Percentiles rank a stretch among this genome's conserved stretches.
Conservation (phyloP, 208 protist species). For the Leishmania braziliensis region DNA sequence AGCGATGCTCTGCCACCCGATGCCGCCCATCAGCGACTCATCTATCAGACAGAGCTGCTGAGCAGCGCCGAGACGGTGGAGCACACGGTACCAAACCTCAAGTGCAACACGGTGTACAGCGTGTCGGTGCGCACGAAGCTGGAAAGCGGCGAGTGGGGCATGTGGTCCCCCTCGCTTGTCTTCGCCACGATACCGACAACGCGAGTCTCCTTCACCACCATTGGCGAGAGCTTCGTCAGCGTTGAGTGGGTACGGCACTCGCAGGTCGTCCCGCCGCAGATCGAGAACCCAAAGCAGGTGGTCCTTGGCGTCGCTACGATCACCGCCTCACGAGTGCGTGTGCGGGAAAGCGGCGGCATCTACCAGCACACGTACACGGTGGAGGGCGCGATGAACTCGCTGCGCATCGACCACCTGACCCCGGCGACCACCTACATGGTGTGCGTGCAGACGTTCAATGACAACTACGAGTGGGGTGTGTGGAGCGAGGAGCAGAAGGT, state of each 20-base stretch:
- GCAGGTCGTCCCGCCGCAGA: conserved; percentile 67
- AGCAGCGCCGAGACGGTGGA: conserved; percentile 55
- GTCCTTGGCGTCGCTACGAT: conserved; percentile 74
- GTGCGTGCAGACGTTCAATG: conserved; percentile 90
- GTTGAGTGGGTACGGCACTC: conserved; percentile 80
- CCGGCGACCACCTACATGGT: conserved; percentile 89
- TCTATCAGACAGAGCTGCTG: conserved; percentile 88
- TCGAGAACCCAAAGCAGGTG: conserved; percentile 52
- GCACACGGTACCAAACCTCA: conserved; percentile 86
- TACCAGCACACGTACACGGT: conserved; percentile 71
- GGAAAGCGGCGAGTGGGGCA: conserved; percentile 86
- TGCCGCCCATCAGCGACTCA: conserved; percentile 71
- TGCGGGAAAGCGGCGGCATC: conserved; percentile 75
- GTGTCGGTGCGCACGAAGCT: conserved; percentile 89
- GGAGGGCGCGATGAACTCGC: conserved; percentile 61
- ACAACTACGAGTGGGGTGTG: conserved; percentile 90
- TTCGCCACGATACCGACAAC: conserved; percentile 89
- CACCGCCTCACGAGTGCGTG: conserved; percentile 79
- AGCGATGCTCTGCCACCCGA: conserved; percentile 78
- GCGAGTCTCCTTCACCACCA: conserved; percentile 73
- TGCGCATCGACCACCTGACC: conserved; percentile 65
- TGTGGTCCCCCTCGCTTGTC: conserved; percentile 82
- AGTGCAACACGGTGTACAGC: conserved; percentile 88
- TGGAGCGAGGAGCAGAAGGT: conserved; percentile 90
- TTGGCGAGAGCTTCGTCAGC: conserved; percentile 85